A percentile compares a stretch with the other conserved stretches of the same genome.
phyloP scores from a whole-genome alignment of 306 rosid genomes.

The Benincasa hispida region DNA sequence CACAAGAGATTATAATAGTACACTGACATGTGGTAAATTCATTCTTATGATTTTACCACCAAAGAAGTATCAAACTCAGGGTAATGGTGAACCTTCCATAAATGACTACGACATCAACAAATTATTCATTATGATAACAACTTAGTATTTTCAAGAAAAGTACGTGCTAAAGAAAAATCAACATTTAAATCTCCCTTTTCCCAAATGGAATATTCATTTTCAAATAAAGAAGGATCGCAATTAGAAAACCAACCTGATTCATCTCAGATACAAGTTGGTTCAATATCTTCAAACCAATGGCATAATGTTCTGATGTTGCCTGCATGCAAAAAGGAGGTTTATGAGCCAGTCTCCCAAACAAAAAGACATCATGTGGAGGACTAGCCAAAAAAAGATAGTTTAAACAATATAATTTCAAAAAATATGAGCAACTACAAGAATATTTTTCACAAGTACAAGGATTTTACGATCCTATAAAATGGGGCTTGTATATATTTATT shows the following conservation, averaged over 20 bases:
- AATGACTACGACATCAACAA: not conserved
- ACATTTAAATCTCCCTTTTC: not conserved
- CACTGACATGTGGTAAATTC: not conserved
- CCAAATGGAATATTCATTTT: not conserved
- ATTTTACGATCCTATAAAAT: not conserved
- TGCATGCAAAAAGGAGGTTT: constrained; percentile 19
- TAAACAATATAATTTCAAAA: not conserved
- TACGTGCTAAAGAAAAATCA: not conserved
- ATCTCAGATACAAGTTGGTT: constrained; percentile 96
- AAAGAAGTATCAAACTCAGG: not conserved
- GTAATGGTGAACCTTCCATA: not conserved
- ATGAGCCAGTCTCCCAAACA: constrained; percentile 2
- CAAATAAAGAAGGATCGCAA: not conserved
- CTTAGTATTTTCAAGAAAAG: not conserved
- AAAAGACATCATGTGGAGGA: not conserved
- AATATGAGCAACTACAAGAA: not conserved
- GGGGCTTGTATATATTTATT: not conserved
- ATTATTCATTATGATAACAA: not conserved
- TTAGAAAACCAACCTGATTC: constrained; percentile 67
- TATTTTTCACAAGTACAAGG: not conserved
- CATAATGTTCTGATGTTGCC: constrained; percentile 90
- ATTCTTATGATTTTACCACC: not conserved
- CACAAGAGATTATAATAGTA: not conserved
- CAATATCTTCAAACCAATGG: constrained; percentile 89
- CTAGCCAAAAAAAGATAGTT: not conserved